Evolutionary conservation across 2,329 filamentous ascomycete genomes (phyloP), one percentile per base, ranked within the genome.

Genomic region (Fusarium avenaceum): DNA sequence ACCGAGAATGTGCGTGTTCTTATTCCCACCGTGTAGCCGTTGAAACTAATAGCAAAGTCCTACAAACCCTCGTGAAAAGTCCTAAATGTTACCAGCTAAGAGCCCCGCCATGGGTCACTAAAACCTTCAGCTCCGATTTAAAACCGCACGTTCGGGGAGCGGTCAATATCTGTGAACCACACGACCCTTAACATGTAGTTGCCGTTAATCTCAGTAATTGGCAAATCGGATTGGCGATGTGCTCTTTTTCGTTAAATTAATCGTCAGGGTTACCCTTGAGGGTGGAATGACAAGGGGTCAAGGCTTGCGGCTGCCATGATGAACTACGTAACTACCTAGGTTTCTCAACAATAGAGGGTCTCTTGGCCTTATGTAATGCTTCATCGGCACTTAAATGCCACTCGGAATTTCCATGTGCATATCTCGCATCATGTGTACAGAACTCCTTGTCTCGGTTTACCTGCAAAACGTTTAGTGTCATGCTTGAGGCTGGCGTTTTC

Each of bases 221-320:
- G 47, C 66, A 66, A 69, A 69, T 69, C 53, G 70, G 26, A 49
- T 50, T 14, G 4, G 9, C 22, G 24, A 60, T 35, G 7, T 43
- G 20, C 13, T 7, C 35, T 56, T 19, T 50, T 61, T 43, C 45
- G n/a, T 56, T 61, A 69, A 69, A 66, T 68, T 51, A 69, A 49
- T 50, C 50, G 35, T 52, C 65, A 57, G 65, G 62, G 56, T 48
- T 45, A 69, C 52, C 65, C 65, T 66, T 51, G 65, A 63, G 32
- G 47, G 44, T 62, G 28, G 47, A 52, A 65, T 45, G 48, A 66
- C 57, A 54, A 49, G 58, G 63, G 63, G 33, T 39, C 43, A 24
- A 24, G 22, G 22, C 35, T 56, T 19, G 26, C 11, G 49, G 56
- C n/a, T 38, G 51, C 35, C 45, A 58, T 57, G 39, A 64, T 45